These are phyloP conservation scores for Corylus americana DNA, from an alignment of 306 rosid genomes.

Conservation along the genomic window DNA sequence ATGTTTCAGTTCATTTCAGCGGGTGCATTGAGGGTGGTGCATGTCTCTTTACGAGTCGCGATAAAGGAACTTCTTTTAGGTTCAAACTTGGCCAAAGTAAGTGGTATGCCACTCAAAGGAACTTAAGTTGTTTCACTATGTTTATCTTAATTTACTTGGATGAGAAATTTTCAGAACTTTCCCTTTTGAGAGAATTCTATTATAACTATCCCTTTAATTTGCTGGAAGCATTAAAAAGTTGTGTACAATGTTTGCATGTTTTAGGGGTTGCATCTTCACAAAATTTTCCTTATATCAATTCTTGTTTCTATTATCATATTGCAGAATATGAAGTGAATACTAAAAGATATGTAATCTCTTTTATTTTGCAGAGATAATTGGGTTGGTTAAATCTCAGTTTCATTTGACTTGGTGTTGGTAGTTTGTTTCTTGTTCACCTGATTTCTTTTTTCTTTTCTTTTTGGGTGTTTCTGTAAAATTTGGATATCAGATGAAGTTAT, in stretches of 20 bases:
- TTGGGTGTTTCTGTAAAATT: not conserved
- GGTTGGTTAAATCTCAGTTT: not conserved
- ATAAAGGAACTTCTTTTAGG: slow-evolving; percentile 44
- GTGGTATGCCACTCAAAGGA: not conserved
- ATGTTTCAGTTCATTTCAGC: slow-evolving; percentile 50
- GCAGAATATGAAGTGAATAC: not conserved
- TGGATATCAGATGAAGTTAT: slow-evolving; percentile 58
- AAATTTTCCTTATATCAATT: not conserved
- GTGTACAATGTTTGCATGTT: not conserved
- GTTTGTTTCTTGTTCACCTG: not conserved
- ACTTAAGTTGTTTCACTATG: not conserved
- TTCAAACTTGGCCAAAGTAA: slow-evolving; percentile 66
- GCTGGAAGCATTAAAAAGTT: not conserved
- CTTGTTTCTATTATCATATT: not conserved
- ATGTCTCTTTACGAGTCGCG: slow-evolving; percentile 43
- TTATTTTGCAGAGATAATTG: not conserved
- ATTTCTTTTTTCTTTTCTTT: not conserved
- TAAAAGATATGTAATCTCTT: not conserved
- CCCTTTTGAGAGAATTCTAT: not conserved
- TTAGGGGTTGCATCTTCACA: not conserved
- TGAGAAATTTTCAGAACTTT: not conserved
- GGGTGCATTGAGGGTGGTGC: slow-evolving; percentile 48
- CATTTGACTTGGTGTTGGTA: not conserved
- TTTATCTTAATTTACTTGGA: not conserved
- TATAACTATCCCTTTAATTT: not conserved